A percentile compares a stretch with the other conserved stretches of the same genome.
These are phyloP conservation scores for Microbotryum saponariae DNA, from an alignment of 1,284 basidiomycete species.

Conservation along the genomic window DNA sequence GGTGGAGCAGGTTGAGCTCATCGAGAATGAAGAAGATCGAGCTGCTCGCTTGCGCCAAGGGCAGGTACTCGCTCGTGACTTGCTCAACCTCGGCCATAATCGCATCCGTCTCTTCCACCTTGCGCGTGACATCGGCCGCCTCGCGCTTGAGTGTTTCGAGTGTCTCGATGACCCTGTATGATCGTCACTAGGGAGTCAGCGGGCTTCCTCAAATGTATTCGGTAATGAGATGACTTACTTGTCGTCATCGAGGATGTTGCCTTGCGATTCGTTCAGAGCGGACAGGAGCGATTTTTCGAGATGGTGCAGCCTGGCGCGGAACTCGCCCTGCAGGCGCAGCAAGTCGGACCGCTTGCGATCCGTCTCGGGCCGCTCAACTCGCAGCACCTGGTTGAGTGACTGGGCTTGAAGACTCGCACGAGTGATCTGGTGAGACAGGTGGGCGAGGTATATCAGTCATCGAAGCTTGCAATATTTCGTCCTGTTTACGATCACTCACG, in stretches of 20 bases:
- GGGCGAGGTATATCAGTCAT: neutral
- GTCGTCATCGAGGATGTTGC: constrained; percentile 97
- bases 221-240: constrained; percentile 46
- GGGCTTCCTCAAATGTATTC: neutral
- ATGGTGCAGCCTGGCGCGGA: constrained; percentile 82
- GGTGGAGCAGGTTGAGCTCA: constrained; percentile 85
- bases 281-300: constrained; percentile 89
- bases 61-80: constrained; percentile 89
- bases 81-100: constrained; percentile 95
- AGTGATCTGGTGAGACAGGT: constrained; percentile 46
- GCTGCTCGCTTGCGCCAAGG: constrained; percentile 92
- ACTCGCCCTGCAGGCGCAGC: constrained; percentile 98
- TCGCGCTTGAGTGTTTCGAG: constrained; percentile 94
- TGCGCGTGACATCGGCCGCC: constrained; percentile 89
- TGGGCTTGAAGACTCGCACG: constrained; percentile 96
- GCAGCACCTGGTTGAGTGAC: constrained; percentile 92
- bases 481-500: constrained; percentile 49
- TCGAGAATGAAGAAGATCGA: constrained; percentile 96
- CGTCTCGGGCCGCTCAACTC: constrained; percentile 92
- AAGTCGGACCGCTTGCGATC: constrained; percentile 96
- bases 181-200: neutral
- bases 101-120: constrained; percentile 94
- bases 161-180: constrained; percentile 71
- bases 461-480: neutral
- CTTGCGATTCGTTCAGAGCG: constrained; percentile 91